Evolutionary conservation across 208 protist species (phyloP).

Genomic region (Acanthamoeba lenticulata): DNA sequence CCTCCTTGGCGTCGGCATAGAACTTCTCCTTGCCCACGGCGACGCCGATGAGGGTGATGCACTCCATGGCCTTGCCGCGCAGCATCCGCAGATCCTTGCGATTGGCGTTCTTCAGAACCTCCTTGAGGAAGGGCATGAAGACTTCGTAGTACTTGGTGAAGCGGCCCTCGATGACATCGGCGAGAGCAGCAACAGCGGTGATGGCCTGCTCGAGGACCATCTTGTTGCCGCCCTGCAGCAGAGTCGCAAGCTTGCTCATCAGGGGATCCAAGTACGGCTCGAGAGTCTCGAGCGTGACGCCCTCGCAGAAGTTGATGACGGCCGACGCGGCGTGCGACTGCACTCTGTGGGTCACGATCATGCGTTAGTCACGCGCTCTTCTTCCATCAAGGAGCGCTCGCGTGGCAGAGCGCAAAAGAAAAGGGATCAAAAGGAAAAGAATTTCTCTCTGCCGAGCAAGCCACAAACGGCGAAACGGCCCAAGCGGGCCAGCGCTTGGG

Average conservation of each 20-base stretch:
- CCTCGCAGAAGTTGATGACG: slow-evolving; percentile 90
- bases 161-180: slow-evolving; percentile 80
- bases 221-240: slow-evolving; percentile 73
- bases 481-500: too few relatives aligned
- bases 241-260: slow-evolving; percentile 71
- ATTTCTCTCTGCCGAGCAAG: slow-evolving; percentile 11
- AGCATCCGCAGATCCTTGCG: slow-evolving; percentile 80
- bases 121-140: slow-evolving; percentile 89
- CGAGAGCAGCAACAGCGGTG: slow-evolving; percentile 89
- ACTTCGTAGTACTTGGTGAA: slow-evolving; percentile 89
- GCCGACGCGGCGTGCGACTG: slow-evolving; percentile 84
- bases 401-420: too few relatives aligned
- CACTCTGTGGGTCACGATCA: slow-evolving; percentile 76
- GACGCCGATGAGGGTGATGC: slow-evolving; percentile 87
- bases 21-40: slow-evolving; percentile 91
- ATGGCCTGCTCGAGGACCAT: slow-evolving; percentile 87
- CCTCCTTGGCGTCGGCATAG: slow-evolving; percentile 82
- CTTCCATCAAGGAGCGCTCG: too few relatives aligned
- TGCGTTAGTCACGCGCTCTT: too few relatives aligned
- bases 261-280: slow-evolving; percentile 75
- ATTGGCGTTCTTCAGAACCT: slow-evolving; percentile 78
- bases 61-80: slow-evolving; percentile 91
- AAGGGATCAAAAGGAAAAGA: neutral
- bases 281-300: slow-evolving; percentile 73
- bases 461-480: neutral